Evolutionary conservation across 2,329 filamentous ascomycete genomes (phyloP), one percentile per base, ranked within the genome.

Genomic region (Macroventuria anomochaeta): DNA sequence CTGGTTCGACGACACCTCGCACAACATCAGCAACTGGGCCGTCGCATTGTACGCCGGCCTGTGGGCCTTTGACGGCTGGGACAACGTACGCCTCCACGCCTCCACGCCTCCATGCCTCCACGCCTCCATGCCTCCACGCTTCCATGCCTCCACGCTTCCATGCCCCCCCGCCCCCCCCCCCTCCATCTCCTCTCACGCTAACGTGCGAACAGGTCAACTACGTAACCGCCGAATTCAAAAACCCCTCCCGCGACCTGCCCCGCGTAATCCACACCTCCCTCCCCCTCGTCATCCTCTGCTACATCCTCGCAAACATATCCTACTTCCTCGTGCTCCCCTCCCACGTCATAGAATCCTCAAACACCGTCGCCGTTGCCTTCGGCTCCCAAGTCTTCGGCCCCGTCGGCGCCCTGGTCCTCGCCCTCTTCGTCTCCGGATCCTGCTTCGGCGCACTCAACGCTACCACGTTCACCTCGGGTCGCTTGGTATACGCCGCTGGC

Each of bases 151-250:
- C n/a, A n/a, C n/a, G n/a, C n/a, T n/a, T n/a, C n/a, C n/a, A n/a
- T n/a, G n/a, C n/a, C n/a, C n/a, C n/a, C n/a, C n/a, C n/a, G n/a
- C n/a, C n/a, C 36, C 26, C 17, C 18, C 23, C 23, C 28, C 21
- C 25, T 21, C 23, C n/a, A 26, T 20, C 1, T 1, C 10, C 38
- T 34, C 18, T 20, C 28, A n/a, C n/a, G n/a, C n/a, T n/a, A n/a
- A n/a, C n/a, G n/a, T n/a, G n/a, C n/a, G n/a, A n/a, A n/a, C 59
- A 95, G 91, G 96, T 93, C 58, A 99, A 97, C 76, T 99, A 97
- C 69, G 95, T 99, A 6, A 92, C 96, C 0, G 95, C 93, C 65
- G 95, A 99, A 76, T 97, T 99, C 79, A 89, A 92, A 67, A 93
- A 97, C 69, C 91, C 95, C 0, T 84, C 85, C 40, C 87, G 92